Base-by-base conservation (phyloP, 129 eudicot genomes). In the Chrysanthemum seticuspe region DNA sequence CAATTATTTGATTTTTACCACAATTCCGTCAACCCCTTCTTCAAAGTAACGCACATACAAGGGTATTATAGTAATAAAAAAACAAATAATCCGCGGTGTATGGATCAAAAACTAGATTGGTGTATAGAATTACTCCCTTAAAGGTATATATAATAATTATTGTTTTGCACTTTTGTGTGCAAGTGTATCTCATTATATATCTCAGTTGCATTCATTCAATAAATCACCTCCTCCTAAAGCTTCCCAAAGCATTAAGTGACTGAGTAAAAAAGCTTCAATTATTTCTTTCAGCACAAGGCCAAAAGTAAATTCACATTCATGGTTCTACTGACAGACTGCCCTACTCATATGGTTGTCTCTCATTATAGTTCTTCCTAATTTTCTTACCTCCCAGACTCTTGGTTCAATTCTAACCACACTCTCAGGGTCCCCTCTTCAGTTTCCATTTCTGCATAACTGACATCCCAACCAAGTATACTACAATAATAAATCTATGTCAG, bases 301-400 rank as follows among this genome's bases (percentile, higher is more conserved):
- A 71, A 71, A 72, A 72, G 77, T 78, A 71, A 71, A 64, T 56
- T 72, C 78, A 78, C 74, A 78, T 78, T 78, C 71, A 78, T 70
- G 73, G 64, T 59, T 63, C 72, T 13, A 64, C 82, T 78, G 82
- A 64, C 74, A 78, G 6, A 54, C 72, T 55, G 64, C 74, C 59
- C 82, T 44, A 64, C 73, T 78, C 73, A 78, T 65, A 45, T 71
- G 71, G 62, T 71, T 77, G 81, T 71, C 68, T 71, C 77, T 78
- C 62, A 71, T 78, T 71, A 78, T 65, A 78, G 73, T 64, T 65
- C 47, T 64, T 65, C 47, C 75, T 68, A 59, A 49, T 16, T 49
- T 68, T 69, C 66, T 78, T 71, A 55, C 77, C 65, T 49, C 70
- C 40, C 7, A 69, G 34, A 31, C 53, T 63, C 48, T 54, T 15